Percentiles rank a stretch among this genome's conserved stretches.
Conservation (phyloP, 768 basidiomycete genomes). For the Russula sp. region DNA sequence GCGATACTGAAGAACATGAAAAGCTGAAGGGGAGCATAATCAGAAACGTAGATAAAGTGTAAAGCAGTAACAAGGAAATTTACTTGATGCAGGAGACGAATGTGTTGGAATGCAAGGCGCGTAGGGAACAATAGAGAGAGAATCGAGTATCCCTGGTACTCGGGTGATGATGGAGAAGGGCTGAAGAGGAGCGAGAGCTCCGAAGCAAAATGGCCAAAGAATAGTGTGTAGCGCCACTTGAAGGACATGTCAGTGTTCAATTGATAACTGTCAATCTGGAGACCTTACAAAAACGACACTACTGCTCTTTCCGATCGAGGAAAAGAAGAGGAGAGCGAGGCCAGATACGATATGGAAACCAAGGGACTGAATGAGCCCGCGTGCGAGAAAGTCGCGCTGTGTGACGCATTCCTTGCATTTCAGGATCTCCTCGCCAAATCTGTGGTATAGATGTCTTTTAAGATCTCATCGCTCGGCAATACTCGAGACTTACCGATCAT, state of each 20-base stretch:
- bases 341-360: conserved; percentile 67
- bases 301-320: conserved; percentile 57
- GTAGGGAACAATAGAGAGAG: conserved; percentile 49
- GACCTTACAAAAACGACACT: conserved; percentile 60
- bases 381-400: conserved; percentile 62
- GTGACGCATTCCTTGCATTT: conserved; percentile 68
- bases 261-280: neutral
- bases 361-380: conserved; percentile 58
- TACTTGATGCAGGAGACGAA: conserved; percentile 66
- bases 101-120: conserved; percentile 72
- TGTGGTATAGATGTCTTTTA: conserved; percentile 34
- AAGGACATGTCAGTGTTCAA: conserved; percentile 11
- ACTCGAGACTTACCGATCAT: conserved; percentile 60
- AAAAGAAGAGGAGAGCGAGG: conserved; percentile 57
- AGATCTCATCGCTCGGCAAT: neutral
- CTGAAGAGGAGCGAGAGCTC: conserved; percentile 67
- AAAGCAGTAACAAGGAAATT: neutral
- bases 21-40: conserved; percentile 33
- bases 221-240: conserved; percentile 82
- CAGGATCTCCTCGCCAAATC: conserved; percentile 75
- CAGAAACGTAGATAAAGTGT: neutral
- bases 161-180: conserved; percentile 45
- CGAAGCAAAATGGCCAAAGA: conserved; percentile 53
- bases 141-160: conserved; percentile 34
- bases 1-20: conserved; percentile 75